Evolutionary conservation across 768 basidiomycete genomes (phyloP), one percentile per base, ranked within the genome.

Genomic region (Macrolepiota albuminosa): DNA sequence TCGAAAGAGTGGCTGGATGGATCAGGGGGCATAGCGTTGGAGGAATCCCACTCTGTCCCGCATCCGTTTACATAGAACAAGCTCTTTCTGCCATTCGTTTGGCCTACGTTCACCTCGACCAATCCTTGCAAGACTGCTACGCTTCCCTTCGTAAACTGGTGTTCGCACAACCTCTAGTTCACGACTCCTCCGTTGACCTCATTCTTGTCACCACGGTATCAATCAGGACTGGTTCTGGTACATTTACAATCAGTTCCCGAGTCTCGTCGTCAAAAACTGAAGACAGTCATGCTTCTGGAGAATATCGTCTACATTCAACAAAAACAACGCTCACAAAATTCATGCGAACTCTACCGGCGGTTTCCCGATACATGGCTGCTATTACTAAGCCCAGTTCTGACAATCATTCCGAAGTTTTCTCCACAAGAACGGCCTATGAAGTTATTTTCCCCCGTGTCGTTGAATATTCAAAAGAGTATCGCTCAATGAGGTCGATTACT

Each of bases 391-490:
- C 73, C 0, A 61, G 57, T 18, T 64, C 65, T 37, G 68, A 64
- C 31, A 63, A 55, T 18, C 58, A 49, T 0, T 67, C 71, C 2
- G 84, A 86, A 68, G 76, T 76, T 0, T 86, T 87, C 68, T 79
- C 77, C 3, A 76, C 80, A 21, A 81, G 79, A 40, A 83, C 82
- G 0, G 70, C 78, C 0, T 91, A 91, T 67, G 81, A 88, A 45
- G 75, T 85, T 40, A 81, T 89, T 53, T 89, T 90, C 64, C 80
- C 87, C 24, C 82, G 85, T 7, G 76, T 90, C 49, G 88, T 91
- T 29, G 76, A 81, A 16, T 91, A 91, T 64, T 76, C 81, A 1
- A 69, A 75, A 37, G 71, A 75, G 33, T 89, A 86, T 67, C 87
- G 79, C 29, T 80, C 83, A 14, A 80, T 91, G 57, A 75, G 77